These are phyloP conservation scores for Lepidium sativum DNA, from an alignment of 345 rosid species.

Conservation along the genomic window DNA sequence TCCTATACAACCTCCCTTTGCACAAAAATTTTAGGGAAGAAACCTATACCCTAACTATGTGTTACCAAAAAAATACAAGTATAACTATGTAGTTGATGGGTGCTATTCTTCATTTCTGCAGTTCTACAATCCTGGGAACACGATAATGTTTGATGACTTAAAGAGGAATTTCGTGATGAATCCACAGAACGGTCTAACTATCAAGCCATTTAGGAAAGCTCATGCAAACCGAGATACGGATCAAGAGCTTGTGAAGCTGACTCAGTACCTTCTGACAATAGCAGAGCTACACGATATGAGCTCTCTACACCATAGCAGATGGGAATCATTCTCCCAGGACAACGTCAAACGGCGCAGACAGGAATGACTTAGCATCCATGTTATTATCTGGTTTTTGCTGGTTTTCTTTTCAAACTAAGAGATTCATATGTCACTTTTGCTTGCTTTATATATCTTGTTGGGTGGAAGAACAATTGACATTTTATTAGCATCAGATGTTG, in stretches of 20 bases:
- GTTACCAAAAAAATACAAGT: no score
- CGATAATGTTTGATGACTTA: conserved; percentile 96
- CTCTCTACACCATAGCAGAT: conserved; percentile 57
- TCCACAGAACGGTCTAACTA: conserved; percentile 80
- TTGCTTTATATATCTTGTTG: background rate
- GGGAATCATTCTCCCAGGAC: conserved; percentile 67
- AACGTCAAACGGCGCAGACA: conserved; percentile 66
- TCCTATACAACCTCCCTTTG: background rate
- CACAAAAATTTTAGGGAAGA: background rate
- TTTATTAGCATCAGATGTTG: background rate
- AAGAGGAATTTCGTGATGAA: conserved; percentile 90
- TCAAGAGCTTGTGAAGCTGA: conserved; percentile 80
- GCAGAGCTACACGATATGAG: conserved; percentile 78
- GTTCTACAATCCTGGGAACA: conserved; percentile 73
- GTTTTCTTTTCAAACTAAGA: background rate
- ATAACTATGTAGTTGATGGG: background rate
- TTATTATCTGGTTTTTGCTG: background rate
- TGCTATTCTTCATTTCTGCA: conserved; percentile 18
- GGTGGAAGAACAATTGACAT: background rate
- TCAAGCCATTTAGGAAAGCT: conserved; percentile 82
- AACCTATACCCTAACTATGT: no score
- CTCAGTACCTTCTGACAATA: conserved; percentile 76
- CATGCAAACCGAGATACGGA: conserved; percentile 79
- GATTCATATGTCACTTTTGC: background rate
- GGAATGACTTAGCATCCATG: conserved; percentile 20